Evolutionary conservation across 768 basidiomycete species (phyloP).

Genomic region (Naganishia vaughanmartiniae): DNA sequence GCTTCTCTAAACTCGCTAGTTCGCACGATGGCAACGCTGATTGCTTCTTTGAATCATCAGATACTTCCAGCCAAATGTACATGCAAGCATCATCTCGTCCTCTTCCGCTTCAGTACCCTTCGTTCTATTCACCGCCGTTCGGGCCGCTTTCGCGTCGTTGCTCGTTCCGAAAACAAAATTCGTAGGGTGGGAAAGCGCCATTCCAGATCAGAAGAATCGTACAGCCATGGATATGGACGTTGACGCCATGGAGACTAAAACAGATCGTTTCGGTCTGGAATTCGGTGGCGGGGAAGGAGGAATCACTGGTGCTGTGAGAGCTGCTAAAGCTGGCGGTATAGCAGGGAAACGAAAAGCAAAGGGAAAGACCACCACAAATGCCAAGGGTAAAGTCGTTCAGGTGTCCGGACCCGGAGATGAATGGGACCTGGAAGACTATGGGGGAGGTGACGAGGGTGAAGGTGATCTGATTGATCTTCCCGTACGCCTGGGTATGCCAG

Average conservation of each 20-base stretch:
- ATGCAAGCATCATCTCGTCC: conserved; percentile 45
- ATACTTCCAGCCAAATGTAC: conserved; percentile 49
- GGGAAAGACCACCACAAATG: conserved; percentile 32
- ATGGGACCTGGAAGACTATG: conserved; percentile 47
- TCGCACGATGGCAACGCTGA: not conserved
- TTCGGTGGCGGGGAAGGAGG: conserved; percentile 37
- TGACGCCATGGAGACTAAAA: conserved; percentile 25
- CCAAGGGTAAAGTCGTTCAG: conserved; percentile 30
- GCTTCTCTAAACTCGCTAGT: not conserved
- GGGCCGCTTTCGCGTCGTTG: conserved; percentile 46
- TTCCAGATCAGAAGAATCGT: conserved; percentile 26
- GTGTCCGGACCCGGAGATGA: conserved; percentile 41
- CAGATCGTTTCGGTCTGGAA: conserved; percentile 37
- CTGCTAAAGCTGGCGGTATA: conserved; percentile 27
- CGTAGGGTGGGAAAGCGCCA: conserved; percentile 40
- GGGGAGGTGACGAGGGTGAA: conserved; percentile 36
- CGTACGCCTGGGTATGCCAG: conserved; percentile 38
- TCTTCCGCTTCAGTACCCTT: conserved; percentile 39
- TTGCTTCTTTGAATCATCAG: conserved; percentile 27
- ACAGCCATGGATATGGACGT: conserved; percentile 30
- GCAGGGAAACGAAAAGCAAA: conserved; percentile 32
- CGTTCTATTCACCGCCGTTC: conserved; percentile 43
- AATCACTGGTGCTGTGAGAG: conserved; percentile 48
- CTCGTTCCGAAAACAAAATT: conserved; percentile 44
- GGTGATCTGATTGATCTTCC: conserved; percentile 37